Percentiles rank a stretch among this genome's conserved stretches.
These are phyloP conservation scores for Diutina sp. DNA, from an alignment of 1,139 yeast genomes.

Conservation along the genomic window DNA sequence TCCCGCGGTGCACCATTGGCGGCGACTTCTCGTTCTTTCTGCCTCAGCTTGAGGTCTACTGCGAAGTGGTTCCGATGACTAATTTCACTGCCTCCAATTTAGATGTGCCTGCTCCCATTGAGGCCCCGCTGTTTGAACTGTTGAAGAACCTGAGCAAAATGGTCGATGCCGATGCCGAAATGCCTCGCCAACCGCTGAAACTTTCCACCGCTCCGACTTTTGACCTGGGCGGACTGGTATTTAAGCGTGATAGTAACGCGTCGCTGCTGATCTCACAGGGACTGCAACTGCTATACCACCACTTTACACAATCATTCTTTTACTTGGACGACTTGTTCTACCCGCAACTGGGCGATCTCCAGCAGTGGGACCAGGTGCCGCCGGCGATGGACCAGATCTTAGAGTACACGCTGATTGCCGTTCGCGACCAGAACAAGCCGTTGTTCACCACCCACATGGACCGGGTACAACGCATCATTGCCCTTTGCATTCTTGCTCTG, in stretches of 20 bases:
- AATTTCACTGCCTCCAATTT: slow-evolving; percentile 9
- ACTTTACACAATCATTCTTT: slow-evolving; percentile 30
- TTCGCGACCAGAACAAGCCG: slow-evolving; percentile 35
- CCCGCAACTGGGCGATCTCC: slow-evolving; percentile 41
- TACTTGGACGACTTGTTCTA: slow-evolving; percentile 35
- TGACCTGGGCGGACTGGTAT: slow-evolving; percentile 13
- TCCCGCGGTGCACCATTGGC: slow-evolving; percentile 42
- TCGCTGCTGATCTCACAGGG: slow-evolving; percentile 17
- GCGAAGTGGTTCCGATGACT: slow-evolving; percentile 17
- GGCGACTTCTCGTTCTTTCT: slow-evolving; percentile 50
- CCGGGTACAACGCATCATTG: slow-evolving; percentile 33
- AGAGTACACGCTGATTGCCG: slow-evolving; percentile 32
- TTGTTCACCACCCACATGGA: slow-evolving; percentile 41
- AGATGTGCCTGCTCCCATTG: slow-evolving; percentile 15
- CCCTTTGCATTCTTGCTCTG: slow-evolving; percentile 36
- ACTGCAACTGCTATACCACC: slow-evolving; percentile 22
- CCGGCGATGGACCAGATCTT: slow-evolving; percentile 33
- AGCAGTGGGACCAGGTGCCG: slow-evolving; percentile 43
- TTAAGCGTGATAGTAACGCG: slow-evolving; percentile 28
- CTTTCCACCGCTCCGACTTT: not conserved
- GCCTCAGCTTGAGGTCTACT: slow-evolving; percentile 43
- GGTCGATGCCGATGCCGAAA: not conserved
- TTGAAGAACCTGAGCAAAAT: not conserved
- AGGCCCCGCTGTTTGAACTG: not conserved
- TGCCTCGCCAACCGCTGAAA: not conserved